Base-by-base conservation (phyloP, 2,329 filamentous ascomycete genomes). In the Chaetomium olivaceum region DNA sequence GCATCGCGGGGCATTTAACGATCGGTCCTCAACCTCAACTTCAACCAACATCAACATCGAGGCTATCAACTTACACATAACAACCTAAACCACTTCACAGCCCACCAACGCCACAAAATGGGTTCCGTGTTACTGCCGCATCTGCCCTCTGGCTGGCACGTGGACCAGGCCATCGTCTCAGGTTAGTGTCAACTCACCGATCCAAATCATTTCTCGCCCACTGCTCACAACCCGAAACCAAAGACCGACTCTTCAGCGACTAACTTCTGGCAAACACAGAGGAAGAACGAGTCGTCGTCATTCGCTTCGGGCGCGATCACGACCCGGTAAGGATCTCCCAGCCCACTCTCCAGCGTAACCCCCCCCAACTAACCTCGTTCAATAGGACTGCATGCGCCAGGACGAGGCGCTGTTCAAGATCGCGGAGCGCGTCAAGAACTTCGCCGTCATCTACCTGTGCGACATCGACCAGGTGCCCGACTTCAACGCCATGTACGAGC, bases 331-430 rank as follows among this genome's bases (percentile, higher is more conserved):
- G 59, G 27, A 14, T 43, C 39, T n/a, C 16, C 39, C 16, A n/a
- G 12, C n/a, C 27, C 14, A 0, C 27, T 29, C 52, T 9, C 4
- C 19, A n/a, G n/a, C 25, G 1, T 21, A 16, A 5, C 1, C 6
- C 19, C 54, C 31, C 16, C 19, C 12, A 54, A 25, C 52, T 33
- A 39, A 61, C 27, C 27, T 8, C 54, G 2, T 12, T 43, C 16
- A 19, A 21, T 14, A 67, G 65, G 65, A 96, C 79, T 86, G 84
- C 75, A 87, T 87, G 84, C 80, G 78, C 62, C 84, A 97, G 78
- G 95, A 98, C 78, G 94, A 98, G 78, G 90, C 98, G 7, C 90
- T 99, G 61, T 96, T 94, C 84, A 92, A 86, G 73, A 96, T 99
- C 74, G 92, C 94, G 65, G 93, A 98, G 76, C 87, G 88, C 54